Evolutionary conservation across 345 rosid species (phyloP).

Genomic region (Diplotaxis tenuifolia): DNA sequence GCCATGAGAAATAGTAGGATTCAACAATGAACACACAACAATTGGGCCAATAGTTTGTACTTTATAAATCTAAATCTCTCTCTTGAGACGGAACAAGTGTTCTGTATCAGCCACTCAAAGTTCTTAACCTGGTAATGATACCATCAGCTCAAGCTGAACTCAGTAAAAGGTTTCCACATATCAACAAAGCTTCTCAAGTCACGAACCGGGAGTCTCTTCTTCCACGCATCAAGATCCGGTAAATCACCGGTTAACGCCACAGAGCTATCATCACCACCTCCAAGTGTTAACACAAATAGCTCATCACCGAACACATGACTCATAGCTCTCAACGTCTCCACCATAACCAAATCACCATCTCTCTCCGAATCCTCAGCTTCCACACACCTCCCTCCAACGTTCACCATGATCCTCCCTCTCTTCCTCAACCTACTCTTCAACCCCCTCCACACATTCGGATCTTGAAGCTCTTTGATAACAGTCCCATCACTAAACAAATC

Average conservation of each 20-base stretch:
- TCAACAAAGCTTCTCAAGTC: slow-evolving; percentile 56
- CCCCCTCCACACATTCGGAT: slow-evolving; percentile 62
- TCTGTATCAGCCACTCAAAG: neutral
- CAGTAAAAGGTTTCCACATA: slow-evolving; percentile 55
- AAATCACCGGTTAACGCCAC: slow-evolving; percentile 63
- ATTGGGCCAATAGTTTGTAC: neutral
- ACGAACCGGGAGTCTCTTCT: slow-evolving; percentile 40
- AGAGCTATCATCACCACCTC: slow-evolving; percentile 65
- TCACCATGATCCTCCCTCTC: slow-evolving; percentile 60
- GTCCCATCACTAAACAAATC: slow-evolving; percentile 74
- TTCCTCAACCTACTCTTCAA: slow-evolving; percentile 56
- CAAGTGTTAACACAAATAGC: slow-evolving; percentile 54
- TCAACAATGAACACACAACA: slow-evolving; percentile 5
- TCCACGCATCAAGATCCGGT: slow-evolving; percentile 73
- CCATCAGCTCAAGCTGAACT: slow-evolving; percentile 4
- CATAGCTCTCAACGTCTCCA: slow-evolving; percentile 66
- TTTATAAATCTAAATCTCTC: neutral
- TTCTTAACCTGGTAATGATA: neutral
- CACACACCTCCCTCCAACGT: slow-evolving; percentile 45
- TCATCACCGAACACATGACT: slow-evolving; percentile 53
- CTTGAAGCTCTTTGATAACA: slow-evolving; percentile 80
- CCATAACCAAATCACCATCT: slow-evolving; percentile 73
- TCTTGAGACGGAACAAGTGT: neutral
- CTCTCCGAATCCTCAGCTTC: slow-evolving; percentile 49
- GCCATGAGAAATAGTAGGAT: neutral